Evolutionary conservation across 345 rosid species (phyloP).

Genomic region (Eucalyptus cladocalyx): DNA sequence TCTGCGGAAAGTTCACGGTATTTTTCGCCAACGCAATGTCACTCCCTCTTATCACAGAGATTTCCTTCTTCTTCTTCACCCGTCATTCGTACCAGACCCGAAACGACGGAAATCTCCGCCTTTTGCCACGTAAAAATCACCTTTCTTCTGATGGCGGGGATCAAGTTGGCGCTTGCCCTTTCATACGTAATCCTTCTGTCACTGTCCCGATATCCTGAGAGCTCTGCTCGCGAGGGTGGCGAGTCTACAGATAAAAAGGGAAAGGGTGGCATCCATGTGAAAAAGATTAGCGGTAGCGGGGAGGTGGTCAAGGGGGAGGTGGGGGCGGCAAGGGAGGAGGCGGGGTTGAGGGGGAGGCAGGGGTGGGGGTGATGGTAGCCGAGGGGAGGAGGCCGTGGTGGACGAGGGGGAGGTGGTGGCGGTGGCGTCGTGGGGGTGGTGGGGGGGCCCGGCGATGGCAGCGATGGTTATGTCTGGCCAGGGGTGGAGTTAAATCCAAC

Average conservation of each 20-base stretch:
- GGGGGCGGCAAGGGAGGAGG: not conserved
- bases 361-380: fast-evolving
- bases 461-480: not conserved
- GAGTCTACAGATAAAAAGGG: not conserved
- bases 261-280: not conserved
- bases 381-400: not conserved
- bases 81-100: not conserved
- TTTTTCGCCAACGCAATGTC: too few species aligned
- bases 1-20: too few species aligned
- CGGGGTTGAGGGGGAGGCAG: not conserved
- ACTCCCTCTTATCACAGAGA: too few species aligned
- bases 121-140: not conserved
- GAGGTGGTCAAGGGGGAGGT: not conserved
- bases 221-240: not conserved
- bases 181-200: not conserved
- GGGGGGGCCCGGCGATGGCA: not conserved
- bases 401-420: not conserved
- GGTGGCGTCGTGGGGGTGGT: not conserved
- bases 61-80: not conserved
- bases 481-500: not conserved
- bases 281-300: not conserved
- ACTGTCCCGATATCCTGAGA: not conserved
- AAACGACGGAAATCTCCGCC: too few species aligned
- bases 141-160: not conserved
- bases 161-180: not conserved